phyloP scores from a whole-genome alignment of 75 land plant genomes.

The Pinus tabuliformis region DNA sequence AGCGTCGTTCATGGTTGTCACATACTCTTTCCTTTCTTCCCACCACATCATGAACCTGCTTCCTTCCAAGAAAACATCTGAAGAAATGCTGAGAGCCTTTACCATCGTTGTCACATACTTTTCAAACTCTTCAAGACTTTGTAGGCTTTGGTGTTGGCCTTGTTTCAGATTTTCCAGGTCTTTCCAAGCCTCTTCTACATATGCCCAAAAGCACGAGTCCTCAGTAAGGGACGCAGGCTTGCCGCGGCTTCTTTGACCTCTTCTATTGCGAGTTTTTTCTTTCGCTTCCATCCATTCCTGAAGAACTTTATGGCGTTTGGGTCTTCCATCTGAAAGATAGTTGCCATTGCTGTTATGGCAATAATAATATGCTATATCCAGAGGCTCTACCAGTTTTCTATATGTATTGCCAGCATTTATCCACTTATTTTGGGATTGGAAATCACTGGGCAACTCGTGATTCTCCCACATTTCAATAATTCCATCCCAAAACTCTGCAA shows the following conservation, averaged over 20 bases:
- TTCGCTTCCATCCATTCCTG: slow-evolving; percentile 41
- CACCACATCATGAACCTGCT: no score
- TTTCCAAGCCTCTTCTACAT: slow-evolving; percentile 36
- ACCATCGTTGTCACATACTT: slow-evolving; percentile 9
- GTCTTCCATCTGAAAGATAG: slow-evolving; percentile 44
- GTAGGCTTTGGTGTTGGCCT: slow-evolving; percentile 4
- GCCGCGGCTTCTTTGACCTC: slow-evolving; percentile 15
- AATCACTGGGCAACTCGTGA: slow-evolving; percentile 48
- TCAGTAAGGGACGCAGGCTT: slow-evolving; percentile 45
- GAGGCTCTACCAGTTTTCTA: slow-evolving; percentile 60
- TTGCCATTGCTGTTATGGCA: slow-evolving; percentile 52
- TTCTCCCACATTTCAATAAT: slow-evolving; percentile 49
- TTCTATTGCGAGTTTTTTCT: slow-evolving; percentile 7
- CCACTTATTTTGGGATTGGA: slow-evolving; percentile 51
- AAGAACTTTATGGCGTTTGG: slow-evolving; percentile 37
- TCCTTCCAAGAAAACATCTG: slow-evolving; percentile 10
- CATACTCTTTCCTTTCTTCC: background rate
- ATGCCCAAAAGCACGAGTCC: slow-evolving; percentile 72
- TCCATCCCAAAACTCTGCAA: slow-evolving; percentile 63
- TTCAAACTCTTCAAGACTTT: slow-evolving; percentile 21
- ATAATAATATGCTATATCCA: slow-evolving; percentile 75
- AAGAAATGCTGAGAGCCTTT: background rate
- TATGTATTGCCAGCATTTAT: slow-evolving; percentile 45
- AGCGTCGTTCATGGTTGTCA: no score
- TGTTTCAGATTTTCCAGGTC: background rate